Evolutionary conservation across 73 alveolate species (phyloP).

Genomic region (Paraurostyla sp.): DNA sequence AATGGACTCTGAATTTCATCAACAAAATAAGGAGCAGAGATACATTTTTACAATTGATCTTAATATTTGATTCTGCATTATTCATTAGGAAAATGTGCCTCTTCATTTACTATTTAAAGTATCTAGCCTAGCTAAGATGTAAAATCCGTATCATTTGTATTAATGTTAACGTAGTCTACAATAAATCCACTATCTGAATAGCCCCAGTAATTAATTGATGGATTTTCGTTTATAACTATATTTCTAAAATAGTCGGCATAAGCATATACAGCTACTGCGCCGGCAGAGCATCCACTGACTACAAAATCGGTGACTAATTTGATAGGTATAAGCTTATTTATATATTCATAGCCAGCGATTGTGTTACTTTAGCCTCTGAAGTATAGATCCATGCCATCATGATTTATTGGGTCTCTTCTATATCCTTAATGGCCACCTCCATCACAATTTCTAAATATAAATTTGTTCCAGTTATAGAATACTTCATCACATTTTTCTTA

Average conservation of each 20-base stretch:
- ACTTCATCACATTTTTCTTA: too few relatives aligned
- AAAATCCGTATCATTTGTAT: not conserved
- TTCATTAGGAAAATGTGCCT: not conserved
- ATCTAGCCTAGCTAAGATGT: not conserved
- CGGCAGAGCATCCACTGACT: not conserved
- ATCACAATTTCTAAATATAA: conserved; percentile 4
- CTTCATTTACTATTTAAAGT: not conserved
- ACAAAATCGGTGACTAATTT: not conserved
- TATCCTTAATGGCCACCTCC: conserved; percentile 45
- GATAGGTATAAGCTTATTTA: not conserved
- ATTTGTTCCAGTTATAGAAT: conserved; percentile 37
- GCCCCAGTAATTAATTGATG: not conserved
- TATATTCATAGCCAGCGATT: not conserved
- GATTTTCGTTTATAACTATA: not conserved
- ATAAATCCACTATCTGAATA: conserved; percentile 16
- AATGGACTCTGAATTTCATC: not conserved
- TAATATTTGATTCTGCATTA: not conserved
- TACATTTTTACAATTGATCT: not conserved
- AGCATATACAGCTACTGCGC: not conserved
- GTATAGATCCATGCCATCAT: not conserved
- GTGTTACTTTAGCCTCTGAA: conserved; percentile 19
- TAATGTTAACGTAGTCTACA: not conserved
- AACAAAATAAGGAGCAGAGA: not conserved
- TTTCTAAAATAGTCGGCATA: not conserved
- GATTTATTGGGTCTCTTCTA: not conserved